Base-by-base conservation (phyloP, 148 eudicot species). In the Mesembryanthemum crystallinum region DNA sequence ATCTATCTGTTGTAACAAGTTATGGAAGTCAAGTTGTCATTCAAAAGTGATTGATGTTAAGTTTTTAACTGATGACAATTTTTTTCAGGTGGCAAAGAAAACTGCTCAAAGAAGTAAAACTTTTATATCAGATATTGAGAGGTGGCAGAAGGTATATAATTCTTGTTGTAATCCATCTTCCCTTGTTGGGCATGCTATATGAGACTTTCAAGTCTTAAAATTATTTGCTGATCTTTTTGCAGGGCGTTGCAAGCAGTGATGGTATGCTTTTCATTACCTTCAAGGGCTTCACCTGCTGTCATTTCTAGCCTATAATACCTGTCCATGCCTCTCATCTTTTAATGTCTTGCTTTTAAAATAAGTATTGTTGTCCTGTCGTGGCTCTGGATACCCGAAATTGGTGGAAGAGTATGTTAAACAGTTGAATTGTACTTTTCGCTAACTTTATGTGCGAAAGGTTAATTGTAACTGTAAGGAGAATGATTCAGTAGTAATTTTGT, bases 211-310 rank as follows among this genome's bases (percentile, higher is more conserved):
- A 17, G 49, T 67, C 76, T 76, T 89, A 80, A 55, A 21, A 64
- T 78, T 18, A 27, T 42, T 58, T 71, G 8, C 25, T 72, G 35
- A n/a, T 73, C 58, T 61, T 5, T 82, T 76, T 86, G 82, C 96
- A 92, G 97, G 98, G 98, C 78, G 96, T 94, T 73, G 98, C 98
- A 73, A 88, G 92, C 79, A 86, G 87, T 64, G 97, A 94, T 76
- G 97, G 98, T 94, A 82, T 72, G 87, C 69, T 60, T 73, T 75
- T 24, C 47, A 24, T 59, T 23, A 20, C 64, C 28, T 63, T 30
- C 33, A 27, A 6, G 25, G 60, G 17, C 64, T 52, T 23, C 2
- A 23, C 1, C 33, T 21, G 35, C 43, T 33, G 7, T 25, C 29
- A 9, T 14, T 28, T 37, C 37, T 49, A 20, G 15, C 20, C 17